Evolutionary conservation across 768 basidiomycete genomes (phyloP), one percentile per base, ranked within the genome.

Genomic region (Kwoniella mangroviensis): DNA sequence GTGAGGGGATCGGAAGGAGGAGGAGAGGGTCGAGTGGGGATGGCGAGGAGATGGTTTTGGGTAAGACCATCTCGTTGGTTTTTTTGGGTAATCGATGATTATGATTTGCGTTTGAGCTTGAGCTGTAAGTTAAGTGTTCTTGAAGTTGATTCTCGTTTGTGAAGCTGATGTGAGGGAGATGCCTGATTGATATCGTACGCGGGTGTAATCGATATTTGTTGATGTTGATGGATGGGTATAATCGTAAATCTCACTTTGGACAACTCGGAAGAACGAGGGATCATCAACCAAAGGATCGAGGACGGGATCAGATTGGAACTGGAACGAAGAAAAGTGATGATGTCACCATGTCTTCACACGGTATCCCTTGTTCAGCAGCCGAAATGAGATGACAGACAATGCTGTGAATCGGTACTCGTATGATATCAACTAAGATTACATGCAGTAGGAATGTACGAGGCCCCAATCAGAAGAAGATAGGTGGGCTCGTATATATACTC

Each of bases 21-120:
- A 80, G 55, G 28, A 78, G 72, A 5, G 76, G 79, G 57, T 80
- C 79, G 22, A 72, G 61, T 12, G 75, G 66, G 43, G 75, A 73
- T 1, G 69, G 45, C 5, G 68, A 64, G 24, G n/a, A 49, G 19
- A 80, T 78, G 1, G 41, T 51, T 55, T 15, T 43, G n/a, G 78
- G 78, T 22, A 77, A 62, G 43, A 71, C 75, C 76, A 80, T 77
- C 1, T 49, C 61, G 21, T n/a, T 51, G 49, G 15, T 4, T 51
- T 51, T 51, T 51, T 51, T 51, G 59, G 40, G 11, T 19, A 61
- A 28, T 40, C 11, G 19, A 61, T 22, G 24, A 43, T 19, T 24
- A n/a, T 10, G 2, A 52, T 6, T 0, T 28, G 19, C 6, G 64
- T 42, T 11, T 13, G n/a, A 26, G 34, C 34, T 34, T 34, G 34